Percentiles rank a stretch among this genome's conserved stretches.
phyloP scores from a whole-genome alignment of 352 stramenopile genomes.

The Phytophthora tentaculata region DNA sequence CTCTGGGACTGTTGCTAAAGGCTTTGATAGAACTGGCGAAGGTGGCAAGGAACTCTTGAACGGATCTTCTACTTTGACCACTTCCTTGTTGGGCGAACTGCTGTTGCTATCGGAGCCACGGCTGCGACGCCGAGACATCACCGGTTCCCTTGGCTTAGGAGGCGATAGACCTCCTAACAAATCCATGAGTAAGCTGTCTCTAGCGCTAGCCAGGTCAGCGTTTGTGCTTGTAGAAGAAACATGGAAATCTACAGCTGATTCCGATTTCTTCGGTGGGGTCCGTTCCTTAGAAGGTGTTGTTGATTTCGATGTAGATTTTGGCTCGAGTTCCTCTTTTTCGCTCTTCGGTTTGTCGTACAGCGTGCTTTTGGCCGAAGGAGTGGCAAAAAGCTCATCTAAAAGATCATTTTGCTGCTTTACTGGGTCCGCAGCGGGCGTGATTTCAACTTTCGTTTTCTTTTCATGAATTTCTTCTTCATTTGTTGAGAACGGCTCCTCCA shows the following conservation, averaged over 20 bases:
- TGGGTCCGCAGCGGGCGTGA: constrained; percentile 2
- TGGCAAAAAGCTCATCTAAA: constrained; percentile 36
- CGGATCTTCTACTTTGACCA: constrained; percentile 8
- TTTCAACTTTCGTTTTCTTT: constrained; percentile 13
- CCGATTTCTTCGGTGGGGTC: constrained; percentile 6
- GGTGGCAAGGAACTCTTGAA: constrained; percentile 16
- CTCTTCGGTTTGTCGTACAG: constrained; percentile 1
- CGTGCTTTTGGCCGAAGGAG: constrained; percentile 1
- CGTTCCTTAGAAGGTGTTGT: constrained; percentile 10
- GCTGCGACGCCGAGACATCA: constrained; percentile 7
- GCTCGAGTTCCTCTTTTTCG: constrained; percentile 5
- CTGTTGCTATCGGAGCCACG: constrained; percentile 16
- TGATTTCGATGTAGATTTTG: background rate
- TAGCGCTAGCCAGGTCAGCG: constrained; percentile 39
- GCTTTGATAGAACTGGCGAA: constrained; percentile 14
- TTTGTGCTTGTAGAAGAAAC: background rate
- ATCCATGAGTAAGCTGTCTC: constrained; percentile 64
- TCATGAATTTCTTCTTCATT: constrained; percentile 9
- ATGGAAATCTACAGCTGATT: background rate
- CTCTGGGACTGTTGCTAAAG: constrained; percentile 16
- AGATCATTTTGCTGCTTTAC: constrained; percentile 35
- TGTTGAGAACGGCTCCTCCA: constrained; percentile 10
- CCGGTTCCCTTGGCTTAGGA: constrained; percentile 28
- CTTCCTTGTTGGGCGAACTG: constrained; percentile 35
- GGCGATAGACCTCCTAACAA: constrained; percentile 50